These are phyloP conservation scores for Buddleja alternifolia DNA, from an alignment of 257 asterid species.

Conservation along the genomic window DNA sequence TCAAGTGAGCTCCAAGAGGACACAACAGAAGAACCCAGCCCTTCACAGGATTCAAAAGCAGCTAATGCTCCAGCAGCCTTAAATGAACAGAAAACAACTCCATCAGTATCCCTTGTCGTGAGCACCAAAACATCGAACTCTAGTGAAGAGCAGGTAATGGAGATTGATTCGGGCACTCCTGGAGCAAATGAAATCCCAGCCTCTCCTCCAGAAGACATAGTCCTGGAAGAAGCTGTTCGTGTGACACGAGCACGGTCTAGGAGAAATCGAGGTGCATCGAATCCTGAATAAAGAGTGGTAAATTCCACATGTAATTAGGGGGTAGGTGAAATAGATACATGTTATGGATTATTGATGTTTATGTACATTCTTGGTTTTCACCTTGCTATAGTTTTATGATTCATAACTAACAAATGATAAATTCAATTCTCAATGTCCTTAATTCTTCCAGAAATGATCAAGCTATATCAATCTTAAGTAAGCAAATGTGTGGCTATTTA, in stretches of 20 bases:
- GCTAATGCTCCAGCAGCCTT: conserved; percentile 38
- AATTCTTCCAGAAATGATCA: background rate
- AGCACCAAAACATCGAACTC: conserved; percentile 39
- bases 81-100: conserved; percentile 53
- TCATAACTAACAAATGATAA: conserved; percentile 24
- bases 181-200: conserved; percentile 34
- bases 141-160: conserved; percentile 43
- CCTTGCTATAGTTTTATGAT: conserved; percentile 21
- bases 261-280: conserved; percentile 39
- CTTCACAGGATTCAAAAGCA: conserved; percentile 45
- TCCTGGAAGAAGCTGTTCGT: conserved; percentile 45
- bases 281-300: conserved; percentile 19
- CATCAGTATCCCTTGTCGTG: conserved; percentile 36
- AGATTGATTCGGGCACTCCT: conserved; percentile 45
- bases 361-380: conserved; percentile 39
- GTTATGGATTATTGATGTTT: conserved; percentile 33
- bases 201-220: conserved; percentile 34
- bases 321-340: conserved; percentile 18
- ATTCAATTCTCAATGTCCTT: background rate
- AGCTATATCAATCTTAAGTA: no score
- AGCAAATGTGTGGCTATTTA: no score
- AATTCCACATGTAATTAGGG: conserved; percentile 27
- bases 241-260: conserved; percentile 57
- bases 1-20: conserved; percentile 54
- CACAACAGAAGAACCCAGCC: conserved; percentile 41